These are phyloP conservation scores for Puccinellia tenuiflora DNA, from an alignment of 176 grass and related monocot species.

Conservation along the genomic window DNA sequence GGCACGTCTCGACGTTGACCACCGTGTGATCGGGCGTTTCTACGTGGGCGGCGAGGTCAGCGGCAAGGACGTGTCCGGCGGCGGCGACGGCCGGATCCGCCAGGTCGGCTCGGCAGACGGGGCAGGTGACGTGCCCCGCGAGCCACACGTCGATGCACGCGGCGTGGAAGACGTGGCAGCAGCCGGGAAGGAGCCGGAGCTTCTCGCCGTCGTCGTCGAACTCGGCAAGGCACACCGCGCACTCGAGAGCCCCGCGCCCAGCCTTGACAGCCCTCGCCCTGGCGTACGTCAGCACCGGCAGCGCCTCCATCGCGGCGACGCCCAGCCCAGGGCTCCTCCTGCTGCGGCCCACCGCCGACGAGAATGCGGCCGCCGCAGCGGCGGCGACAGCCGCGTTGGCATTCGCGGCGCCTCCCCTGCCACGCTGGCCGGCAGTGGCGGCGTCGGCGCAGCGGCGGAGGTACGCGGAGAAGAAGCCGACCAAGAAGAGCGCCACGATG, in stretches of 20 bases:
- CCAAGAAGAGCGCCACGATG: constrained; percentile 54
- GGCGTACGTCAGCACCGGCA: constrained; percentile 68
- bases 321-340: constrained; percentile 44
- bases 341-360: background rate
- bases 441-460: constrained; percentile 39
- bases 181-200: constrained; percentile 65
- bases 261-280: constrained; percentile 50
- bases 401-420: background rate
- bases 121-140: constrained; percentile 63
- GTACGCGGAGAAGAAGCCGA: constrained; percentile 70
- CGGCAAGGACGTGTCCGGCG: constrained; percentile 32
- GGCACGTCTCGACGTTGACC: constrained; percentile 16
- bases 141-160: constrained; percentile 80
- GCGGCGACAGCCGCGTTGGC: constrained; percentile 15
- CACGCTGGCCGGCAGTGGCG: background rate
- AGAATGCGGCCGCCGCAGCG: constrained; percentile 15
- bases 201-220: constrained; percentile 61
- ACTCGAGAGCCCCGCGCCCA: constrained; percentile 51
- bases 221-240: constrained; percentile 70
- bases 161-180: constrained; percentile 85
- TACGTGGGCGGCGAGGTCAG: constrained; percentile 19
- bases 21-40: background rate
- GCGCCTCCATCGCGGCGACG: constrained; percentile 37
- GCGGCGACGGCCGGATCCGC: constrained; percentile 44
- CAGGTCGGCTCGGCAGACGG: constrained; percentile 85